These are phyloP conservation scores for Paramyrothecium roridum DNA, from an alignment of 2,329 filamentous ascomycete species.

Conservation along the genomic window DNA sequence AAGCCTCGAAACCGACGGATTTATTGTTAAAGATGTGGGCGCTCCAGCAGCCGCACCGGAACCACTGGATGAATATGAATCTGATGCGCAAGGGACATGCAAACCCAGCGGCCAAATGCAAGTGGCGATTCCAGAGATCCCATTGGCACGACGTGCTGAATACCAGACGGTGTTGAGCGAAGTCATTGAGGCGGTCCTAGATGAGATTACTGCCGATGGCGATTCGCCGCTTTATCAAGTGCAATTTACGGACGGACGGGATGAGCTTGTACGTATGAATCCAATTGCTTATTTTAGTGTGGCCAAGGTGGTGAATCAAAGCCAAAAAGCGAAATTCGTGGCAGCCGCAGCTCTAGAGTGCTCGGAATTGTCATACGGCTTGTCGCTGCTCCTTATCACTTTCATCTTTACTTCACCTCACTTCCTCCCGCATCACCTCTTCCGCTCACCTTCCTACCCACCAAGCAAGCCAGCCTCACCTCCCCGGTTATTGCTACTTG, in stretches of 20 bases:
- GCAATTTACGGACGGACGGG: slow-evolving; percentile 44
- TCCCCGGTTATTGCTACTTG: too few relatives aligned
- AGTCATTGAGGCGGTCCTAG: slow-evolving; percentile 32
- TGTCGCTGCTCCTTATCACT: background rate
- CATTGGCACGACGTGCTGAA: slow-evolving; percentile 18
- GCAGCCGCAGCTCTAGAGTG: background rate
- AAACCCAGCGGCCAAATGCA: slow-evolving; percentile 16
- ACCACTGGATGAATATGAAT: background rate
- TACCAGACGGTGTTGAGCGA: slow-evolving; percentile 30
- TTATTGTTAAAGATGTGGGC: background rate
- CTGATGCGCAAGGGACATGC: too few relatives aligned
- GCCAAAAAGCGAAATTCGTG: background rate
- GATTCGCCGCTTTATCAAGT: slow-evolving; percentile 28
- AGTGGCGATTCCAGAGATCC: slow-evolving; percentile 24
- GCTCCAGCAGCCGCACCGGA: background rate
- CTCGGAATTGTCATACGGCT: background rate
- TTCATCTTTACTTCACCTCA: slow-evolving; percentile 3
- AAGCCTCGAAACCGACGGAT: background rate
- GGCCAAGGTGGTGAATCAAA: too few relatives aligned
- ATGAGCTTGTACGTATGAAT: slow-evolving; percentile 38
- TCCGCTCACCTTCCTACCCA: background rate
- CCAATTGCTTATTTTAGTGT: background rate
- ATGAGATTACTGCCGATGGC: slow-evolving; percentile 19
- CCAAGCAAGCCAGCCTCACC: too few relatives aligned
- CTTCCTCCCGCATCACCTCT: background rate